Conservation (phyloP, 1,284 basidiomycete genomes). For the Rhodotorula sp. region DNA sequence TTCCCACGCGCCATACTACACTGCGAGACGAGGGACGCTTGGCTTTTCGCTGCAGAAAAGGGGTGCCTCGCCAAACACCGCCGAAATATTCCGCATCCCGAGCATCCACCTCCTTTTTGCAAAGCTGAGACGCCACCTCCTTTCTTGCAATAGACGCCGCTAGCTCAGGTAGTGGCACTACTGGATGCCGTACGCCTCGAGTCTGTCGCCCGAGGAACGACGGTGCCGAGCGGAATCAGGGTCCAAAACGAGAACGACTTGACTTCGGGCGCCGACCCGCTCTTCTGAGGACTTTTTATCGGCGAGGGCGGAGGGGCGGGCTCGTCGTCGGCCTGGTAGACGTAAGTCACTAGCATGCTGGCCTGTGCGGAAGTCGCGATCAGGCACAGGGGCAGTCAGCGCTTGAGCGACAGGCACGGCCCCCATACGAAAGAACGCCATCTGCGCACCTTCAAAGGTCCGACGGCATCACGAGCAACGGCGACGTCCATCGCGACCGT, state of each 20-base stretch:
- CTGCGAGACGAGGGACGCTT: too few relatives aligned
- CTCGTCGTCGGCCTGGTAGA: slow-evolving; percentile 79
- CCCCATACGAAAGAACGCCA: slow-evolving; percentile 7
- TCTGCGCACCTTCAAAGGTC: slow-evolving; percentile 65
- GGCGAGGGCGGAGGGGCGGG: slow-evolving; percentile 40
- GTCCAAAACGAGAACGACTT: slow-evolving; percentile 85
- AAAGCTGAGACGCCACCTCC: too few relatives aligned
- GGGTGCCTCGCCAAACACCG: too few relatives aligned
- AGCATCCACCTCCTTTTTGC: too few relatives aligned
- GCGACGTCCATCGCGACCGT: slow-evolving; percentile 78
- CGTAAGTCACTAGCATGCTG: slow-evolving; percentile 86
- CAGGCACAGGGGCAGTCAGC: slow-evolving; percentile 4
- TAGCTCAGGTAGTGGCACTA: not conserved
- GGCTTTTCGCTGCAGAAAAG: too few relatives aligned
- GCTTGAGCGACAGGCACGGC: not conserved
- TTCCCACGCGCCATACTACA: too few relatives aligned
- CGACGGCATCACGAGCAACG: slow-evolving; percentile 69
- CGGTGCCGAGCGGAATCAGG: slow-evolving; percentile 69
- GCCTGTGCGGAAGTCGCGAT: slow-evolving; percentile 59
- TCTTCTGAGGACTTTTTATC: slow-evolving; percentile 59
- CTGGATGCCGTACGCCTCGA: slow-evolving; percentile 19
- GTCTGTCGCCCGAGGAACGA: slow-evolving; percentile 46
- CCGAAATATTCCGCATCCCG: too few relatives aligned
- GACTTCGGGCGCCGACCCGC: slow-evolving; percentile 47
- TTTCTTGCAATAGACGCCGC: too few relatives aligned